Evolutionary conservation across 2,329 filamentous ascomycete genomes (phyloP).

Genomic region (Gaeumannomyces tritici): DNA sequence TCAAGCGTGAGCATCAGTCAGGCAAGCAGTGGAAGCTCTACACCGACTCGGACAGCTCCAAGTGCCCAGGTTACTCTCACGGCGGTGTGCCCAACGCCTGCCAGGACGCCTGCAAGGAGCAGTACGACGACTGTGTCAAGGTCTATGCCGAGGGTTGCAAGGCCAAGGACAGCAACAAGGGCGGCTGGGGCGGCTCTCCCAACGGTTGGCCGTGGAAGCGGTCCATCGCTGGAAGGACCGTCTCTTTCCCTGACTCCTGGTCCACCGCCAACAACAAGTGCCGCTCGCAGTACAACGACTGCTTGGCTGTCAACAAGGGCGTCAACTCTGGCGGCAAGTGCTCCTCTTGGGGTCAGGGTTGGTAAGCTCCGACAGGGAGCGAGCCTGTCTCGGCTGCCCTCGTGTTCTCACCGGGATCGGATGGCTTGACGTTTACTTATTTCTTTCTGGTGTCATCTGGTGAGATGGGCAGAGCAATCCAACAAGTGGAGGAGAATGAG

Average conservation of each 20-base stretch:
- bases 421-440: background rate
- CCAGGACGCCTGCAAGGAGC: constrained; percentile 40
- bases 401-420: too few species aligned
- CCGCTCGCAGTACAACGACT: constrained; percentile 38
- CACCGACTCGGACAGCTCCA: constrained; percentile 27
- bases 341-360: constrained; percentile 20
- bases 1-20: constrained; percentile 26
- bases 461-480: background rate
- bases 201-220: constrained; percentile 2
- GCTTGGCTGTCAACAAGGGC: constrained; percentile 29
- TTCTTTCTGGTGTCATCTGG: background rate
- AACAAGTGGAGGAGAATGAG: background rate
- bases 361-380: constrained; percentile 7
- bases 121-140: constrained; percentile 36
- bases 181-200: background rate
- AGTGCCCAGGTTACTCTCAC: constrained; percentile 34
- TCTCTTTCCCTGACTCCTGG: constrained; percentile 16
- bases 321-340: constrained; percentile 29
- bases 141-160: constrained; percentile 41
- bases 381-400: too few species aligned
- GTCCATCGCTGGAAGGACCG: constrained; percentile 8
- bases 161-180: constrained; percentile 7
- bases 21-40: constrained; percentile 43
- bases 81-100: constrained; percentile 29
- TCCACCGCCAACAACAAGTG: constrained; percentile 30